Evolutionary conservation across 2,329 filamentous ascomycete species (phyloP).

Genomic region (Corynespora cassiicola): DNA sequence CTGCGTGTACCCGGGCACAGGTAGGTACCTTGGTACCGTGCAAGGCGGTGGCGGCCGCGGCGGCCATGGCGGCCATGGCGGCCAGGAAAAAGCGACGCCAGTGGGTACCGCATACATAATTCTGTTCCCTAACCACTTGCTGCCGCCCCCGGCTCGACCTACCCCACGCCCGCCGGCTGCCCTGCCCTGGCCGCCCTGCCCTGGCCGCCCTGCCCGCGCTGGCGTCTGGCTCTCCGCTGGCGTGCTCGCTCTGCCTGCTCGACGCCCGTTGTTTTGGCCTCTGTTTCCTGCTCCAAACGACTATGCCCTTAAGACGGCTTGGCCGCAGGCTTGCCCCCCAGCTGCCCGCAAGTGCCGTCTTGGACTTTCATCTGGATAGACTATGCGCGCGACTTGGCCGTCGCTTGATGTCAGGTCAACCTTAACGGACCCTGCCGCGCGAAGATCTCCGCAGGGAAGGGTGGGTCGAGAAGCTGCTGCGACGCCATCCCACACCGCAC

Average conservation of each 20-base stretch:
- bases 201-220: slow-evolving; percentile 14
- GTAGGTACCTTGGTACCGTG: too few species aligned
- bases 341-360: slow-evolving; percentile 4
- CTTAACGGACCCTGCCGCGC: slow-evolving; percentile 1
- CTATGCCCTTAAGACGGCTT: slow-evolving; percentile 29
- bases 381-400: slow-evolving; percentile 12
- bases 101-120: slow-evolving; percentile 15
- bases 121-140: slow-evolving; percentile 22
- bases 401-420: slow-evolving; percentile 14
- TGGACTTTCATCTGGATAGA: slow-evolving; percentile 1
- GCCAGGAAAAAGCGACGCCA: too few species aligned
- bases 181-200: too few species aligned
- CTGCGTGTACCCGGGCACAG: too few species aligned
- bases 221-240: slow-evolving; percentile 1
- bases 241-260: slow-evolving; percentile 15
- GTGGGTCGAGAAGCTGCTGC: not conserved
- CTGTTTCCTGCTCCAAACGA: slow-evolving; percentile 24
- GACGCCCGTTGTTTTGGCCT: slow-evolving; percentile 24
- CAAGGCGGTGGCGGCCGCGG: too few species aligned
- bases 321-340: slow-evolving; percentile 22
- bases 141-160: slow-evolving; percentile 20
- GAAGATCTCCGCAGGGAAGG: slow-evolving; percentile 14
- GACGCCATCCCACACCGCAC: slow-evolving; percentile 21
- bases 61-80: too few species aligned
- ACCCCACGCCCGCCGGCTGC: slow-evolving; percentile 19